These are phyloP conservation scores for Citrus reticulata DNA, from an alignment of 345 rosid genomes.

Conservation along the genomic window DNA sequence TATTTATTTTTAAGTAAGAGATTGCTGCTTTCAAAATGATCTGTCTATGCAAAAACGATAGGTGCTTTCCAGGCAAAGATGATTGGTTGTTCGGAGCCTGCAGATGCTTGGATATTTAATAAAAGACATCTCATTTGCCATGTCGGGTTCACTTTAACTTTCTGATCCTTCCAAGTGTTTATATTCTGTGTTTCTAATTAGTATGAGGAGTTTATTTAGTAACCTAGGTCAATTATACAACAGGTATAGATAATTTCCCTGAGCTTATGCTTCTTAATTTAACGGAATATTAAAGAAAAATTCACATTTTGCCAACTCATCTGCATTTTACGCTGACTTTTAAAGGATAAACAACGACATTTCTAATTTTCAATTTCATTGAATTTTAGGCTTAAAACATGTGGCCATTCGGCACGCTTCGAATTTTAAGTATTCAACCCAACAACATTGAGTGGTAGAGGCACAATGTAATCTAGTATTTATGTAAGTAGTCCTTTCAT, in stretches of 20 bases:
- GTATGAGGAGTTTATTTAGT: background rate
- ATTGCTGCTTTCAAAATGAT: background rate
- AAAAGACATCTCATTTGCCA: no score
- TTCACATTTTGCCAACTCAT: background rate
- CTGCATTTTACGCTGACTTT: background rate
- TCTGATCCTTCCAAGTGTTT: background rate
- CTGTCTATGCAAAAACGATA: background rate
- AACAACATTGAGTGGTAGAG: no score
- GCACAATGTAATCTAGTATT: no score
- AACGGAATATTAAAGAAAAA: no score
- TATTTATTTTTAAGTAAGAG: background rate
- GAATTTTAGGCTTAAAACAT: background rate
- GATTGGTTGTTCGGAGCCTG: background rate
- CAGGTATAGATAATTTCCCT: background rate
- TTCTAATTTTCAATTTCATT: no score
- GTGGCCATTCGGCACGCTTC: background rate
- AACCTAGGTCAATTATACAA: background rate
- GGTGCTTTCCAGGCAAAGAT: background rate
- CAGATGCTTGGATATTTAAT: background rate
- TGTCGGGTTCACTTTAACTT: no score
- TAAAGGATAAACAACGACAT: background rate
- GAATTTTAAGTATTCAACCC: no score
- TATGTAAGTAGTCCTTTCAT: no score
- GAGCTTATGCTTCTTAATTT: background rate
- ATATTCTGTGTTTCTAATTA: background rate